Evolutionary conservation across 2,329 filamentous ascomycete genomes (phyloP), one percentile per base, ranked within the genome.

Genomic region (Dothiorella sarmentorum): DNA sequence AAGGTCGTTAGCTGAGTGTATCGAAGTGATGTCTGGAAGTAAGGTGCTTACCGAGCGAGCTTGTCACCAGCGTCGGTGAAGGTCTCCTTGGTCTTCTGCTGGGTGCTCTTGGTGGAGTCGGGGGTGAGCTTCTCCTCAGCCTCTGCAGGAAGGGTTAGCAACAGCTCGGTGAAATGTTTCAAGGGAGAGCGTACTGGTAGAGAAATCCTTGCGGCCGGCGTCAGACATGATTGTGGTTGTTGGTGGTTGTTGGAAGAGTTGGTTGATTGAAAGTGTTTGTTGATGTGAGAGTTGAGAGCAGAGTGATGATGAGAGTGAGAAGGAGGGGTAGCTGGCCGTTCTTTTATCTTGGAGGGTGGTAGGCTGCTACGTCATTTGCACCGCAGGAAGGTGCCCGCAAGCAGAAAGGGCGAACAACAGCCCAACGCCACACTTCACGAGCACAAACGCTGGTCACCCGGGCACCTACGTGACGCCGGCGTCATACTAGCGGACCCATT

Each of bases 81-180:
- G 58, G 72, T 69, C 72, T 86, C 83, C 71, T 80, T 81, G 63
- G 80, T 64, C 78, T 85, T 83, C 63, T 85, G 75, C 67, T 78
- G 73, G 66, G 82, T 84, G 62, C 83, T 85, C 77, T 87, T 86
- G 73, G 78, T 72, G 68, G 77, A 78, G 71, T 86, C 78, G 60
- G 84, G 84, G 66, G 78, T 83, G 59, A 83, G 63, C 66, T 79
- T 75, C 79, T 86, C 82, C 68, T 75, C 73, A 62, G 78, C 73
- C 80, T 85, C 80, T 74, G 76, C 69, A 64, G 60, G 45, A 42
- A 18, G 18, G 62, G 66, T 69, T 60, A 70, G 65, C 61, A 26
- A 20, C 7, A 17, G n/a, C 7, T 20, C 15, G 1, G 6, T 1
- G 24, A 13, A 17, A 24, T 17, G n/a, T 0, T 13, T 47, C 33